These are phyloP conservation scores for Cryptococcus jaspeensis DNA, from an alignment of 1,284 basidiomycete species.

Conservation along the genomic window DNA sequence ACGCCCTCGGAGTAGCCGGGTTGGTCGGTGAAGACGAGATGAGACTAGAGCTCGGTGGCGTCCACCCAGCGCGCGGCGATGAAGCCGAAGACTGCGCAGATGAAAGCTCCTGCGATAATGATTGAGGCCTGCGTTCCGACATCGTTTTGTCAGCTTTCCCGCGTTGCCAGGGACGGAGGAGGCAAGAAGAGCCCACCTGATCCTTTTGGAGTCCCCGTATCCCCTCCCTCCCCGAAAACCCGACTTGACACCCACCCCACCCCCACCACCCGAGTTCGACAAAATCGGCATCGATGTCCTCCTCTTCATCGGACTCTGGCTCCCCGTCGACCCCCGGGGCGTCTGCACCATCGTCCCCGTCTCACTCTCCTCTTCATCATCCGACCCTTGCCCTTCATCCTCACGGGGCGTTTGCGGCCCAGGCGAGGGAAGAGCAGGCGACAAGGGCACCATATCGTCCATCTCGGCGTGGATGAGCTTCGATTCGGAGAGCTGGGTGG, in stretches of 20 bases:
- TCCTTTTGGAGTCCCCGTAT: conserved; percentile 31
- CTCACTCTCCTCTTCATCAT: conserved; percentile 9
- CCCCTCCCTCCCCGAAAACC: conserved; percentile 50
- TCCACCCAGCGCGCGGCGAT: conserved; percentile 45
- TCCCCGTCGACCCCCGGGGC: not conserved
- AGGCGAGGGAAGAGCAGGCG: conserved; percentile 12
- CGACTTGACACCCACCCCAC: conserved; percentile 16
- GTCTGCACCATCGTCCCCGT: not conserved
- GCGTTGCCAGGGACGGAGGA: not conserved
- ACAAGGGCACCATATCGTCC: conserved; percentile 23
- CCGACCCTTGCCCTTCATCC: conserved; percentile 20
- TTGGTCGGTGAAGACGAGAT: conserved; percentile 34
- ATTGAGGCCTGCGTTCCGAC: conserved; percentile 55
- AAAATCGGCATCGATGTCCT: conserved; percentile 24
- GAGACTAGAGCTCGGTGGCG: conserved; percentile 25
- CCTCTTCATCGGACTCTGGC: conserved; percentile 6
- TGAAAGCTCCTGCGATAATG: conserved; percentile 92
- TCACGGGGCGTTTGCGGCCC: not conserved
- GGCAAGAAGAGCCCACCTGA: conserved; percentile 19
- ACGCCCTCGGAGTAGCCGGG: conserved; percentile 22
- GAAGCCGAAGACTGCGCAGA: conserved; percentile 66
- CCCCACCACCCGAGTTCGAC: conserved; percentile 3
- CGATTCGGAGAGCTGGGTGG: conserved; percentile 75
- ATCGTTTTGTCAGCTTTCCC: not conserved
- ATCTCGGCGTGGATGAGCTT: conserved; percentile 56